phyloP scores from a whole-genome alignment of 2,329 filamentous ascomycete species.

The Orbilia ellipsospora region DNA sequence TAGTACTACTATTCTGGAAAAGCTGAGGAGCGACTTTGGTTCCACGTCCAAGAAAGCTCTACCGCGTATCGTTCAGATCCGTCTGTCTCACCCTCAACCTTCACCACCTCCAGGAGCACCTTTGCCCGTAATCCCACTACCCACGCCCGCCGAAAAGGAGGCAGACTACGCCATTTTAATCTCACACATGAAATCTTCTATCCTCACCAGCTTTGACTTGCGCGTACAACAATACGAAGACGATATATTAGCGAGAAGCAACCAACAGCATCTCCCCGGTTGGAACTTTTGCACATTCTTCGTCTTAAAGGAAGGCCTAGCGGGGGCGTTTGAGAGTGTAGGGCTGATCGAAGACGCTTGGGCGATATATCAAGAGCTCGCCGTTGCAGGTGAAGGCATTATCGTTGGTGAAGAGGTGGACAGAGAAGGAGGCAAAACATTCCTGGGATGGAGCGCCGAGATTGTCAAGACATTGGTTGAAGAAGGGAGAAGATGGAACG shows the following conservation, averaged over 20 bases:
- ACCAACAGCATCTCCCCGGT: constrained; percentile 84
- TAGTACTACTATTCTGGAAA: constrained; percentile 86
- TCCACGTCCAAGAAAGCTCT: constrained; percentile 75
- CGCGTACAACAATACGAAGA: constrained; percentile 95
- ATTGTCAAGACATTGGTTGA: constrained; percentile 57
- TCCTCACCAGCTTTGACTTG: constrained; percentile 88
- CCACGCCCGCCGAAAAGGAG: constrained; percentile 80
- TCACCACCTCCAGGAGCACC: constrained; percentile 60
- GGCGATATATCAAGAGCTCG: constrained; percentile 93
- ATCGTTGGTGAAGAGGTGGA: constrained; percentile 74
- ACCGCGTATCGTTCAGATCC: constrained; percentile 78
- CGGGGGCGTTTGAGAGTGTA: constrained; percentile 93
- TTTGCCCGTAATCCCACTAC: constrained; percentile 65
- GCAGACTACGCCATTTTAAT: constrained; percentile 86
- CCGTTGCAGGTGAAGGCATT: constrained; percentile 83
- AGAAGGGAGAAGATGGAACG: constrained; percentile 52
- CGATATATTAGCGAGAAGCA: constrained; percentile 93
- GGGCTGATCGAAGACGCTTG: constrained; percentile 95
- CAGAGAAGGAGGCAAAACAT: constrained; percentile 65
- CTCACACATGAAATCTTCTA: constrained; percentile 84
- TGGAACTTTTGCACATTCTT: constrained; percentile 99
- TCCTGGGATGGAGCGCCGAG: constrained; percentile 58
- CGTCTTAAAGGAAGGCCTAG: constrained; percentile 93
- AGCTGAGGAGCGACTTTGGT: constrained; percentile 90
- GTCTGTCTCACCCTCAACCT: constrained; percentile 67